These are phyloP conservation scores for Lachnellula hyalina DNA, from an alignment of 2,329 filamentous ascomycete genomes.

Conservation along the genomic window DNA sequence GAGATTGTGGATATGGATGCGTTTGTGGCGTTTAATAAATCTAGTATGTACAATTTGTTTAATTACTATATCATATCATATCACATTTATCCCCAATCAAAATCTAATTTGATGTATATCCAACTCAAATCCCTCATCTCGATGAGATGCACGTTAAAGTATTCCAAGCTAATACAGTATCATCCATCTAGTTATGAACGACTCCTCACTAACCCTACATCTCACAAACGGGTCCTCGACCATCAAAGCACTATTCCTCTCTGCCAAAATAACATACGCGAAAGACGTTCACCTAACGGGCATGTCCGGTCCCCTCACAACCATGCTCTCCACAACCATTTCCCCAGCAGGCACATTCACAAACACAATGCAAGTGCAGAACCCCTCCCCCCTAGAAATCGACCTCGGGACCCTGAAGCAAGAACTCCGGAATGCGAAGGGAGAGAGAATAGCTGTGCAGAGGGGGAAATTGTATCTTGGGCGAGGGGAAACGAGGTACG, in stretches of 20 bases:
- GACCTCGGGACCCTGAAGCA: slow-evolving; percentile 12
- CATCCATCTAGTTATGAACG: background rate
- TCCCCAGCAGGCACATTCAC: slow-evolving; percentile 2
- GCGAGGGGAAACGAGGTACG: slow-evolving; percentile 3
- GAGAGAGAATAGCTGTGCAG: slow-evolving; percentile 6
- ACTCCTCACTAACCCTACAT: slow-evolving; percentile 5
- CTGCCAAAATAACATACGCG: slow-evolving; percentile 3
- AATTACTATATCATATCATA: no score
- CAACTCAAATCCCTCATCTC: no score
- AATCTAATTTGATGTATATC: no score
- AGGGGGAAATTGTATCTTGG: slow-evolving; percentile 8
- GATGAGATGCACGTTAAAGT: no score
- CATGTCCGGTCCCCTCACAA: slow-evolving; percentile 11
- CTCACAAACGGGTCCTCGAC: slow-evolving; percentile 8
- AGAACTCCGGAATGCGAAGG: slow-evolving; percentile 9
- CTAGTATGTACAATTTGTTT: background rate
- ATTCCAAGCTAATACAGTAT: no score
- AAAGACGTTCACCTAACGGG: slow-evolving; percentile 10
- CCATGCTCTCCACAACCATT: slow-evolving; percentile 5
- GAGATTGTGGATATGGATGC: slow-evolving; percentile 9
- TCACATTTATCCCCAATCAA: no score
- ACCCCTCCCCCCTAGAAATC: slow-evolving; percentile 11
- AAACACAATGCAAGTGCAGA: slow-evolving; percentile 5
- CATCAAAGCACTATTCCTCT: slow-evolving; percentile 7
- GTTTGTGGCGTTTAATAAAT: slow-evolving; percentile 9